Percentiles rank a stretch among this genome's conserved stretches.
Conservation (phyloP, 2,329 filamentous ascomycete species). For the Claviceps citrina region DNA sequence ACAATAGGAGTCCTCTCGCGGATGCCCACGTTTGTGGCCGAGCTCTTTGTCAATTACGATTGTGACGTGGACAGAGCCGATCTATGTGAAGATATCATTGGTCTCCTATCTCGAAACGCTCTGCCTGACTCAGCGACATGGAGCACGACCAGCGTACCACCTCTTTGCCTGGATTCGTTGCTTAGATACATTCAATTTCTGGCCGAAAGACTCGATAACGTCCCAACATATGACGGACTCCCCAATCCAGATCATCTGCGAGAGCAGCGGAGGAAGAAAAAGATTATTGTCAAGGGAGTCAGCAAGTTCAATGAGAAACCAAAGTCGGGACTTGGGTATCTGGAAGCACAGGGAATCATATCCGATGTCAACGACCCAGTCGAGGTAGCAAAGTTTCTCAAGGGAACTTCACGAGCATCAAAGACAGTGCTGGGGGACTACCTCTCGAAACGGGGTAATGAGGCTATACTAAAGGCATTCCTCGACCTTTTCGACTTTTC, state of each 20-base stretch:
- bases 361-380: constrained; percentile 55
- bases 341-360: constrained; percentile 77
- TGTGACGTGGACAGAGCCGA: constrained; percentile 85
- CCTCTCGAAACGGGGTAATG: constrained; percentile 79
- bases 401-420: constrained; percentile 72
- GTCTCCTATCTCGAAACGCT: constrained; percentile 80
- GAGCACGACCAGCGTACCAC: constrained; percentile 97
- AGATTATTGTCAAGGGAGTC: constrained; percentile 73
- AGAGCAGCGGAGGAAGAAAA: constrained; percentile 65
- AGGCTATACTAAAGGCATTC: constrained; percentile 69
- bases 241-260: constrained; percentile 50
- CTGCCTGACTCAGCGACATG: constrained; percentile 94
- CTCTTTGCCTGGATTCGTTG: constrained; percentile 81
- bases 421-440: constrained; percentile 88
- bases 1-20: constrained; percentile 81
- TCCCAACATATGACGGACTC: constrained; percentile 46
- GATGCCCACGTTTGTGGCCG: constrained; percentile 87
- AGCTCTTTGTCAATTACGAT: constrained; percentile 96
- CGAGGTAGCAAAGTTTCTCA: constrained; percentile 74
- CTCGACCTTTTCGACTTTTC: constrained; percentile 78
- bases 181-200: constrained; percentile 86
- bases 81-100: constrained; percentile 89
- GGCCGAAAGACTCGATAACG: constrained; percentile 66
- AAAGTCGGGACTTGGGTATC: constrained; percentile 72
- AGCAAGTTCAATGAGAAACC: constrained; percentile 92